phyloP scores from a whole-genome alignment of 352 stramenopile genomes.

The Phytophthora agathidicida region DNA sequence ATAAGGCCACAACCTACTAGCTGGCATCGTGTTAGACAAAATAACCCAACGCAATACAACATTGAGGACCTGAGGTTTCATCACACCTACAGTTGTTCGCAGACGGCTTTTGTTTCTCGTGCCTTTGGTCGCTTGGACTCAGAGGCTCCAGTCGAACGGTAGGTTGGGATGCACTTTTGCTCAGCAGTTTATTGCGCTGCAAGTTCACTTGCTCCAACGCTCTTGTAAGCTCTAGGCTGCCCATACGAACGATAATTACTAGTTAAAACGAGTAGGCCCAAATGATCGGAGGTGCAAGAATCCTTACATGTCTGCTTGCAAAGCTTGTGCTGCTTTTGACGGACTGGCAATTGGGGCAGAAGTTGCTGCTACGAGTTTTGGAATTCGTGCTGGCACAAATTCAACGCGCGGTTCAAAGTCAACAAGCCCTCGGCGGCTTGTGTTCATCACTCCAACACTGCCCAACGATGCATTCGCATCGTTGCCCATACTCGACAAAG shows the following conservation, averaged over 20 bases:
- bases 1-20: slow-evolving; percentile 21
- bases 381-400: slow-evolving; percentile 36
- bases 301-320: slow-evolving; percentile 27
- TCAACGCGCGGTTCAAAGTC: slow-evolving; percentile 19
- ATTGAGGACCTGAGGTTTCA: neutral
- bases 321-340: slow-evolving; percentile 10
- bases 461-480: neutral
- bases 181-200: slow-evolving; percentile 41
- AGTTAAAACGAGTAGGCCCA: neutral
- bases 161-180: slow-evolving; percentile 31
- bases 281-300: neutral
- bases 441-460: neutral
- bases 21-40: slow-evolving; percentile 10
- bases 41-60: neutral
- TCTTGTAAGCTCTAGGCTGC: slow-evolving; percentile 41
- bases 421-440: neutral
- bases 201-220: slow-evolving; percentile 43
- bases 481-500: neutral
- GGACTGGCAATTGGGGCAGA: slow-evolving; percentile 4
- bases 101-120: slow-evolving; percentile 1
- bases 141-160: slow-evolving; percentile 14
- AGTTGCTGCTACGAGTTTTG: slow-evolving; percentile 13
- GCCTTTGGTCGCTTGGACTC: neutral
- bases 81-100: slow-evolving; percentile 11
- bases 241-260: neutral